Evolutionary conservation across 805 yeast species (phyloP).

Genomic region (Hanseniaspora jakobsenii): DNA sequence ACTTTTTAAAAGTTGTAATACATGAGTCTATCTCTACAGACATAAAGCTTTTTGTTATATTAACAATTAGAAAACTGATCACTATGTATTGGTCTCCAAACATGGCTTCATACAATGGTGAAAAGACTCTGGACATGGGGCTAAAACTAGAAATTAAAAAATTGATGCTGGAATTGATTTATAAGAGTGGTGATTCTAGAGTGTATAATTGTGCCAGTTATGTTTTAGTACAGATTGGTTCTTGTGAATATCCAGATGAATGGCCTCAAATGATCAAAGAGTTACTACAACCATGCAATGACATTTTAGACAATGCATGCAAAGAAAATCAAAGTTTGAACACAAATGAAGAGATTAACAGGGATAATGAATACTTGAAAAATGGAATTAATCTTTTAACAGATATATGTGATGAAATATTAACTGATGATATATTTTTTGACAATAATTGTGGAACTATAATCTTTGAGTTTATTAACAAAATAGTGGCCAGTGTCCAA

Average conservation of each 20-base stretch:
- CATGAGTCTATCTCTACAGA: background rate
- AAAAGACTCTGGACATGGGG: conserved; percentile 42
- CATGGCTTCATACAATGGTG: conserved; percentile 61
- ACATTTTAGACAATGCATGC: too few species aligned
- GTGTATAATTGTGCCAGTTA: conserved; percentile 57
- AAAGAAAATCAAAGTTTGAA: too few species aligned
- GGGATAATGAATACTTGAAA: too few species aligned
- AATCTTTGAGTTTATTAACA: conserved; percentile 40
- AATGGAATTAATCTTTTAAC: conserved; percentile 45
- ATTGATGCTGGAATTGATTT: conserved; percentile 32
- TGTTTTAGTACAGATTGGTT: conserved; percentile 71
- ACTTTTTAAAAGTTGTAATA: background rate
- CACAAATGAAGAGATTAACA: too few species aligned
- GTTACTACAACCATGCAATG: too few species aligned
- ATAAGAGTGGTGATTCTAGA: conserved; percentile 41
- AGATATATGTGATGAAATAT: conserved; percentile 75
- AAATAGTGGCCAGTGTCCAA: conserved; percentile 28
- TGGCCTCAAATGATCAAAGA: conserved; percentile 64
- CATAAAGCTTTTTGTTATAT: conserved; percentile 47
- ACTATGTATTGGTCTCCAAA: conserved; percentile 76
- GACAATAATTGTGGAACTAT: conserved; percentile 53
- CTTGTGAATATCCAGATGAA: conserved; percentile 87
- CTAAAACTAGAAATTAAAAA: conserved; percentile 44
- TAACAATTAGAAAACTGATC: conserved; percentile 55
- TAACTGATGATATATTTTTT: conserved; percentile 79